Conservation (phyloP, 129 eudicot species). For the Mikania micrantha region DNA sequence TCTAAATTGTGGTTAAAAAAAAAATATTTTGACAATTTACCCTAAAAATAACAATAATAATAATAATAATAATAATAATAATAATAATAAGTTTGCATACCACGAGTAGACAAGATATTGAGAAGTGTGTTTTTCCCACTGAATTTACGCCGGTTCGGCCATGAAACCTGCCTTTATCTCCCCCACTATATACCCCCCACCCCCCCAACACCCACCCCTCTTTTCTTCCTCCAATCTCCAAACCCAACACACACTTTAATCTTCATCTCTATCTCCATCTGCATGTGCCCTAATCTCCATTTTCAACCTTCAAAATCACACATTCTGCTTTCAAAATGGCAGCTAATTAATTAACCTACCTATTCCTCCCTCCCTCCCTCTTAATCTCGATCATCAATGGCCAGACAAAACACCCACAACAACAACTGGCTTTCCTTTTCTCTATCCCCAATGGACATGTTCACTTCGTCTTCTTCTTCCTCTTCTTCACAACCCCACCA, state of each 20-base stretch:
- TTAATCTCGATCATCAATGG: conserved; percentile 56
- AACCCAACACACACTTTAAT: no score
- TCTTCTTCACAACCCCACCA: conserved; percentile 41
- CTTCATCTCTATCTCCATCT: not conserved
- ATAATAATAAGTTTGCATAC: not conserved
- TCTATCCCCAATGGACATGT: conserved; percentile 63
- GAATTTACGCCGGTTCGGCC: conserved; percentile 75
- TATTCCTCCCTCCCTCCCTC: no score
- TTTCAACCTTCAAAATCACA: not conserved
- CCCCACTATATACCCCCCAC: conserved; percentile 60
- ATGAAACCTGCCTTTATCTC: conserved; percentile 54
- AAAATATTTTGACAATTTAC: no score
- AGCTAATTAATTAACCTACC: no score
- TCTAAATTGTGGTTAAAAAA: no score
- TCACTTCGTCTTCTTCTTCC: conserved; percentile 31
- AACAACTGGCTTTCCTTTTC: conserved; percentile 64
- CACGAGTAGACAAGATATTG: not conserved
- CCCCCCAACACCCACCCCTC: conserved; percentile 27
- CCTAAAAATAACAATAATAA: no score
- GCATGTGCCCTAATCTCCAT: not conserved
- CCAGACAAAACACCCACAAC: no score
- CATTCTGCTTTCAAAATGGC: not conserved
- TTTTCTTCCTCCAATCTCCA: conserved; percentile 23
- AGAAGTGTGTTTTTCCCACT: conserved; percentile 41
- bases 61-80: no score